Conservation (phyloP, 495 filamentous ascomycete genomes). For the Hapsidospora chrysogenum region DNA sequence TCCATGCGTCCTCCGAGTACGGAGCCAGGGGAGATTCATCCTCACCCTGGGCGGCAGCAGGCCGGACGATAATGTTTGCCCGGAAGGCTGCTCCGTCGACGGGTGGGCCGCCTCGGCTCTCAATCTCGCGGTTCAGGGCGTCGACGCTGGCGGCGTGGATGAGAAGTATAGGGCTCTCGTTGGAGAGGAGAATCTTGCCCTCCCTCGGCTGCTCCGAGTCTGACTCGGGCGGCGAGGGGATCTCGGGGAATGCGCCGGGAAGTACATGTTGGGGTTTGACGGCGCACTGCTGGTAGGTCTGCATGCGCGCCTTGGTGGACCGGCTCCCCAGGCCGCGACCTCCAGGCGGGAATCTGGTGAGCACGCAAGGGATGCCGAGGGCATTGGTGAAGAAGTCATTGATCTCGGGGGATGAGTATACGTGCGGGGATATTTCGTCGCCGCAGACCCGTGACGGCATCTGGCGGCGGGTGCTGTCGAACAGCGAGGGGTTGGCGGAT, state of each 20-base stretch:
- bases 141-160: constrained; percentile 70
- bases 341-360: constrained; percentile 63
- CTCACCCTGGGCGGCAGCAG: constrained; percentile 6
- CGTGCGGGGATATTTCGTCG: constrained; percentile 49
- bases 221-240: constrained; percentile 31
- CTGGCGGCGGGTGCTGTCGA: constrained; percentile 16
- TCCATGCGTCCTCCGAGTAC: constrained; percentile 42
- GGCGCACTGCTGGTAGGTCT: constrained; percentile 29
- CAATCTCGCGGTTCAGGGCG: constrained; percentile 54
- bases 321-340: constrained; percentile 36
- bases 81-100: constrained; percentile 56
- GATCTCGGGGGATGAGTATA: constrained; percentile 45
- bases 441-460: constrained; percentile 58
- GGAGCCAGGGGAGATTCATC: too few species aligned
- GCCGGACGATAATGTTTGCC: constrained; percentile 63
- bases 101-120: constrained; percentile 33
- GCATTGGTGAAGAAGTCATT: constrained; percentile 57
- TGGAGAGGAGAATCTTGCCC: constrained; percentile 63
- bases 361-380: constrained; percentile 57
- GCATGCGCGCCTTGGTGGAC: constrained; percentile 47
- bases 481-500: constrained; percentile 38
- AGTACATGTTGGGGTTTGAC: constrained; percentile 13
- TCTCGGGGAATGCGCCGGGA: constrained; percentile 38
- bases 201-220: constrained; percentile 15
- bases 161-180: constrained; percentile 81